Evolutionary conservation across 192 early-diverging fungal genomes (phyloP), one percentile per base, ranked within the genome.

Genomic region (Spizellomyces punctatus): DNA sequence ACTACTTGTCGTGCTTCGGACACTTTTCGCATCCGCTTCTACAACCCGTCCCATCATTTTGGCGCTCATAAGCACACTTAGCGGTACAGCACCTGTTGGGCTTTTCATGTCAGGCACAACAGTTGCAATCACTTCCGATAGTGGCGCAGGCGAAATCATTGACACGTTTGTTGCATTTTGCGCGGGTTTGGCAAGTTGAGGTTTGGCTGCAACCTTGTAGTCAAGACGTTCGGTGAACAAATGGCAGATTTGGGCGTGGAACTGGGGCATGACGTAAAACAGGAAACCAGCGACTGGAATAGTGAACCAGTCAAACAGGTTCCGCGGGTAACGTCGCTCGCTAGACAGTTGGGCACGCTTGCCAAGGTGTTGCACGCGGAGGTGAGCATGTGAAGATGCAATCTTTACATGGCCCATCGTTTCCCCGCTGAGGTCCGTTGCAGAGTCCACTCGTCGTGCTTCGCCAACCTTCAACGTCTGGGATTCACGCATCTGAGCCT

Each of bases 121-220:
- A 36, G 27, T 36, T 36, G 27, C 27, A 36, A 36, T 36, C 3
- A 36, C 27, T 36, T 36, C 27, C 27, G 27, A 36, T 36, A 36
- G 27, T 36, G 27, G 27, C 27, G 27, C 27, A 36, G 27, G 27
- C 0, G 27, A 36, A 36, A 3, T 3, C 27, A 3, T 36, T 36
- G 27, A 36, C 3, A 36, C 3, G 27, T 36, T 36, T 36, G 27
- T 36, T 36, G 27, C 0, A 36, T 3, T 36, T 36, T 36, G 27
- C 50, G 50, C 4, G 50, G 50, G 12, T 12, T 54, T 54, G 50
- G 50, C 50, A 6, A 61, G 36, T 16, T 17, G 17, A 41, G 85
- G 85, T 69, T 86, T 86, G 14, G 74, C 81, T 44, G 85, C 83
- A 45, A 86, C 85, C 68, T 81, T 79, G 80, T 86, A 86, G 49